Evolutionary conservation across 805 yeast species (phyloP), one percentile per base, ranked within the genome.

Genomic region (Metschnikowia santaceciliae): DNA sequence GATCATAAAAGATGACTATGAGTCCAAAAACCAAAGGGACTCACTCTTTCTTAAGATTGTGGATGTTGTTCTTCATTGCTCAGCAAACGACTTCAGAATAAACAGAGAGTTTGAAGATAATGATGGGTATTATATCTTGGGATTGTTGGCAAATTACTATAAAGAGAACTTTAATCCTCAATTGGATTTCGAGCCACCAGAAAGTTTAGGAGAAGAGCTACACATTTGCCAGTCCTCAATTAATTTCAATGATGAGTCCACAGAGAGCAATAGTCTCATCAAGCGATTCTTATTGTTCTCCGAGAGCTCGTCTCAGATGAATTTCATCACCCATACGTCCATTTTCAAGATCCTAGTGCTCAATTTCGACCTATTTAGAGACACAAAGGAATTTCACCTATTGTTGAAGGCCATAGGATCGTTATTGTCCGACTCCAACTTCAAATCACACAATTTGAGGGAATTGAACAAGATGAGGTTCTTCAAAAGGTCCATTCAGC

Each of bases 281-380:
- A 14, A 17, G 10, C 23, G 40, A 10, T 44, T 44, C 26, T 35
- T 44, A 8, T 23, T 17, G 10, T 23, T n/a, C 15, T 44, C 47
- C 13, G 19, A 23, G 17, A 26, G 32, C n/a, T 35, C 47, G 5
- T 23, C 40, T 5, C 34, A 44, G 14, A 14, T 15, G 17, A 44
- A 23, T 10, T 34, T 23, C 17, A 44, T 44, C 15, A 35, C 39
- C 19, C 47, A 44, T 14, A 23, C n/a, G 15, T 22, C 47, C 32
- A 44, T 44, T 0, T 90, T 85, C 60, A 74, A 80, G 34, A 66
- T 73, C 39, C 53, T 73, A 17, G 51, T 71, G 1, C 62, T 89
- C 41, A 72, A 87, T 36, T 72, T 83, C 17, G 90, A 88, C 54
- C 75, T 86, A 54, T 86, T 82, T 49, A 69, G 81, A 19, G 84